A percentile compares a stretch with the other conserved stretches of the same genome.
Conservation (phyloP, 1,139 yeast genomes). For the Yamadazyma spencermartinsiae region DNA sequence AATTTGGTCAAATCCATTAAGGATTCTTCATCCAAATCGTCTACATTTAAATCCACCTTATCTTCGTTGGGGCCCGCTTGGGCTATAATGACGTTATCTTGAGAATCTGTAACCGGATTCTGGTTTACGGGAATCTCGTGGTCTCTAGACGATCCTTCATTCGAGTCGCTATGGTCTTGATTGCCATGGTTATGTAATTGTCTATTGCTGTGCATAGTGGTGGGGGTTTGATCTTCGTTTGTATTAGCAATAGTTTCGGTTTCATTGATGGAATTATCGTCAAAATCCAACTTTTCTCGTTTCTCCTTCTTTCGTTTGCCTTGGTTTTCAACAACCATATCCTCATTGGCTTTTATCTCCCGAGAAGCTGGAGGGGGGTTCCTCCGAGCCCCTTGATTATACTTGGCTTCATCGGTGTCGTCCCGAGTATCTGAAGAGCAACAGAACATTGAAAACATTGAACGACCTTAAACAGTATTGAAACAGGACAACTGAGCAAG, state of each 20-base stretch:
- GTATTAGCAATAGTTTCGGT: slow-evolving; percentile 48
- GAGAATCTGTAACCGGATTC: slow-evolving; percentile 5
- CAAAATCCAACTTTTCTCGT: slow-evolving; percentile 33
- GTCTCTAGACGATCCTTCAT: slow-evolving; percentile 2
- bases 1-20: slow-evolving; percentile 39
- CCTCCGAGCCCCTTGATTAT: slow-evolving; percentile 10
- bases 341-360: slow-evolving; percentile 5
- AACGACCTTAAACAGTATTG: not conserved
- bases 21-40: slow-evolving; percentile 18
- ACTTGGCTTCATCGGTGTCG: slow-evolving; percentile 31
- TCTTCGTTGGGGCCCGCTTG: slow-evolving; percentile 22
- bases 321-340: slow-evolving; percentile 4
- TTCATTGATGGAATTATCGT: slow-evolving; percentile 44
- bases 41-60: slow-evolving; percentile 17
- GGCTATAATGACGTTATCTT: slow-evolving; percentile 19
- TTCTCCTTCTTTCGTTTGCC: slow-evolving; percentile 19
- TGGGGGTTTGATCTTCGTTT: slow-evolving; percentile 27
- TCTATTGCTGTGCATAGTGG: slow-evolving; percentile 6
- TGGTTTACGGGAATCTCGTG: not conserved
- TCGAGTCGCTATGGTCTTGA: not conserved
- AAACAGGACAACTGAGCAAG: not conserved
- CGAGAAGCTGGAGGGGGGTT: not conserved
- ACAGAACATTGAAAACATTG: slow-evolving; percentile 33
- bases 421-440: slow-evolving; percentile 41
- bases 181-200: not conserved